Base-by-base conservation (phyloP, 192 early-diverging fungal genomes). In the Coemansia nantahalensis region DNA sequence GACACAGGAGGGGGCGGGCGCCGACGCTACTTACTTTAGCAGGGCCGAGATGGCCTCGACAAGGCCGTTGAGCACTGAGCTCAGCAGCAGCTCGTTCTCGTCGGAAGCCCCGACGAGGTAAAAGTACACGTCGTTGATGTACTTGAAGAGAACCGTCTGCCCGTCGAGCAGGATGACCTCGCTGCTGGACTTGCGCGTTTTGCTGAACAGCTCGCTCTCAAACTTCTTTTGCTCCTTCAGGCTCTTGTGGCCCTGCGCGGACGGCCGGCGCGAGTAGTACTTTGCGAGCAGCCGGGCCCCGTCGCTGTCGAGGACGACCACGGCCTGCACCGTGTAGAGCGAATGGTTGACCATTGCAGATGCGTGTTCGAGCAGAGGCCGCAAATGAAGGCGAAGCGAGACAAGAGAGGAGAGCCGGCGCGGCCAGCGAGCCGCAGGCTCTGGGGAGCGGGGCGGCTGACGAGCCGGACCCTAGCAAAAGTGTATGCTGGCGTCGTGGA, bases 161-260 rank as follows among this genome's bases (percentile, higher is more conserved):
- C 89, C 90, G 48, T 98, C 94, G 45, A 91, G 92, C 54, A 98
- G 68, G n/a, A 97, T 85, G 41, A 98, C 84, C 65, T 98, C 92
- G 69, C 85, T 88, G 57, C 47, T 59, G 26, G 70, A 65, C 59
- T 88, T 90, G 65, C 83, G 88, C 1, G 95, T 96, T 74, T 98
- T 96, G 42, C 86, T 86, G 62, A 91, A 95, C 48, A 98, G 77
- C 17, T 85, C 83, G 62, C 88, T 90, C 63, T 98, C 95, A 69
- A 98, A 93, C 21, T 82, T 84, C 43, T 85, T 87, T 69, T 94
- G 93, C 51, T 94, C 90, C 65, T 94, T 95, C 32, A 60, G 31
- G 9, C 65, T 61, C 39, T 62, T 69, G 59, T 56, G 63, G 43
- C 48, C 46, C 42, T 63, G 45, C 4, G 45, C 31, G 19, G 35